Conservation (phyloP, 75 land plant species). For the Azolla pinnata region DNA sequence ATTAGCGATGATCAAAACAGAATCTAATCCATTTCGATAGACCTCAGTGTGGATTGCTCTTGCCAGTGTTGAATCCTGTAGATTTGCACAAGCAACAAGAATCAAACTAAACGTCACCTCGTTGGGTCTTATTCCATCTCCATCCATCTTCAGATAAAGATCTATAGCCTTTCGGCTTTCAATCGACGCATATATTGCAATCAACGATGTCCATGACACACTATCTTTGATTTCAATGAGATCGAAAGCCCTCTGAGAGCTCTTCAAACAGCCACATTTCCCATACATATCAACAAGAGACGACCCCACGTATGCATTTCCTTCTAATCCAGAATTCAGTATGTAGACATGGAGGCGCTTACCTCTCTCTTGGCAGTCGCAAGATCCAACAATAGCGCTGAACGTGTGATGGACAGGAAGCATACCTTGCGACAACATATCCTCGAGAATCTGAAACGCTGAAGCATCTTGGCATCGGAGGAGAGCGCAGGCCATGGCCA, state of each 20-base stretch:
- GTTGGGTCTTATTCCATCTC: slow-evolving; percentile 9
- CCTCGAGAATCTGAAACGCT: slow-evolving; percentile 14
- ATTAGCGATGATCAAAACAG: background rate
- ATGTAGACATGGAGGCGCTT: slow-evolving; percentile 16
- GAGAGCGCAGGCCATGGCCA: slow-evolving; percentile 17
- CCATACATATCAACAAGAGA: slow-evolving; percentile 12
- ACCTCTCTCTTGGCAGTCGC: background rate
- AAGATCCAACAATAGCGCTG: background rate
- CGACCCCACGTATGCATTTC: slow-evolving; percentile 3
- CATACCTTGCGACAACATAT: slow-evolving; percentile 9
- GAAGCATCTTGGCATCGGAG: slow-evolving; percentile 2
- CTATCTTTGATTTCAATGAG: slow-evolving; percentile 5
- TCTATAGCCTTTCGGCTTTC: too few relatives aligned
- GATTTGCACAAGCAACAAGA: slow-evolving; percentile 16
- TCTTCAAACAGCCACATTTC: slow-evolving; percentile 8
- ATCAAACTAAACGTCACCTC: slow-evolving; percentile 6
- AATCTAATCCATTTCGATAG: slow-evolving; percentile 3
- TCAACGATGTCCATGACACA: slow-evolving; percentile 20
- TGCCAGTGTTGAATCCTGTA: background rate
- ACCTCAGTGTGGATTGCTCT: slow-evolving; percentile 4
- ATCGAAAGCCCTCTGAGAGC: slow-evolving; percentile 8
- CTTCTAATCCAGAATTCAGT: background rate
- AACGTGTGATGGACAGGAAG: slow-evolving; percentile 17
- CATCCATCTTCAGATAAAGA: too few relatives aligned
- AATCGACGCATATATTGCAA: slow-evolving; percentile 1